These are phyloP conservation scores for Phalaenopsis hybrid DNA, from an alignment of 116 monocot genomes.

Conservation along the genomic window DNA sequence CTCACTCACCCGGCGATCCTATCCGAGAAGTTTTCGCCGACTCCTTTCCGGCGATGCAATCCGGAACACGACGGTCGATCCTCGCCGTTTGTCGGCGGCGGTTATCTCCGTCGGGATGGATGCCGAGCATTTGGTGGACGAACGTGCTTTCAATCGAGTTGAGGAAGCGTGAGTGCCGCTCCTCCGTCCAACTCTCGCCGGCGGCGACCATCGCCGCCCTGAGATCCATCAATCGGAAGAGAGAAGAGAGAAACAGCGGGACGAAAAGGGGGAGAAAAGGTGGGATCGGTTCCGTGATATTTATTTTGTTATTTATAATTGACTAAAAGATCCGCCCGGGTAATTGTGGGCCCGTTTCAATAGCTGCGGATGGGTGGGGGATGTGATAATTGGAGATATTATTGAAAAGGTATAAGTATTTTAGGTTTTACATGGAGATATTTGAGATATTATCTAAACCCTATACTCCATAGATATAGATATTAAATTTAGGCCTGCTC, in stretches of 20 bases:
- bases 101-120: background rate
- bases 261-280: background rate
- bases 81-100: background rate
- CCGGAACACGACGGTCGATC: background rate
- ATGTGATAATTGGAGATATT: no score
- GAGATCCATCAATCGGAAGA: background rate
- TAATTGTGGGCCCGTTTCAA: background rate
- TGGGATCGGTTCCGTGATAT: background rate
- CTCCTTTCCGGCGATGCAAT: background rate
- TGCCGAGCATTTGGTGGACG: background rate
- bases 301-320: background rate
- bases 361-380: background rate
- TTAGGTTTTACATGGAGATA: no score
- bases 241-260: background rate
- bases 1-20: background rate
- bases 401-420: no score
- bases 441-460: no score
- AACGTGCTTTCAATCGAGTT: constrained; percentile 15
- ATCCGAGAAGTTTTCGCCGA: background rate
- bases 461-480: no score
- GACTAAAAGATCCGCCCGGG: background rate
- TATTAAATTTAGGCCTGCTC: no score
- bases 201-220: background rate
- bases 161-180: constrained; percentile 11
- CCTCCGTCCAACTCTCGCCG: constrained; percentile 12